phyloP scores from a whole-genome alignment of 2,329 filamentous ascomycete species.

The Monosporascus sp. region DNA sequence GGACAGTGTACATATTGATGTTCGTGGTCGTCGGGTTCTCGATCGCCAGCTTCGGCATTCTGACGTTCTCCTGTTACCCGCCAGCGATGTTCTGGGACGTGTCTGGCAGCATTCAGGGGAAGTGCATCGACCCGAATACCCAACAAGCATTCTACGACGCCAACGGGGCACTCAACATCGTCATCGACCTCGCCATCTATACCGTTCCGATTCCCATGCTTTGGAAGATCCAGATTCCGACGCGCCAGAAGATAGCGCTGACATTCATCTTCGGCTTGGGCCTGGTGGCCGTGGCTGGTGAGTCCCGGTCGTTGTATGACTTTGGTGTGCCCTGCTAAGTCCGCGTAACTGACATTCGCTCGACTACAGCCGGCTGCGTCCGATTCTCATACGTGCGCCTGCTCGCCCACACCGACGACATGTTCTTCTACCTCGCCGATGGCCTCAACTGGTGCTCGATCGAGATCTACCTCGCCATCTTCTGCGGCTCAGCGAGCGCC shows the following conservation, averaged over 20 bases:
- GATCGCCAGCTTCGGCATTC: conserved; percentile 5
- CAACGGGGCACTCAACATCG: conserved; percentile 4
- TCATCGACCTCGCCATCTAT: conserved; percentile 7
- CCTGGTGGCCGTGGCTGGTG: conserved; percentile 6
- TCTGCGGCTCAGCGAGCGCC: conserved; percentile 6
- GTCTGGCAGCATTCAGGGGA: conserved; percentile 1
- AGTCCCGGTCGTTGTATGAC: not conserved
- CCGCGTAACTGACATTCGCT: not conserved
- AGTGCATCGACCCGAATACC: conserved; percentile 2
- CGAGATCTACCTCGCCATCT: conserved; percentile 9
- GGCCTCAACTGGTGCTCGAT: conserved; percentile 9
- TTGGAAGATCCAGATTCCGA: conserved; percentile 5
- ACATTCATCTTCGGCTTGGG: conserved; percentile 5
- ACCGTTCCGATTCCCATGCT: conserved; percentile 8
- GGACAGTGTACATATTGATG: conserved; percentile 6
- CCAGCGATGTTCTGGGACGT: conserved; percentile 7
- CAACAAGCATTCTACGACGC: conserved; percentile 8
- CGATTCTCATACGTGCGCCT: conserved; percentile 7
- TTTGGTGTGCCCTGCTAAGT: not conserved
- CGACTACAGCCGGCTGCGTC: conserved; percentile 5
- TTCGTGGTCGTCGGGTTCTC: conserved; percentile 5
- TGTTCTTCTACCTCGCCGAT: conserved; percentile 8
- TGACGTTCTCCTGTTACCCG: conserved; percentile 6
- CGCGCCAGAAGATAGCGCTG: conserved; percentile 3
- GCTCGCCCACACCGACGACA: conserved; percentile 4